Conservation (phyloP, 2,329 filamentous ascomycete genomes). For the Fusarium hainanense region DNA sequence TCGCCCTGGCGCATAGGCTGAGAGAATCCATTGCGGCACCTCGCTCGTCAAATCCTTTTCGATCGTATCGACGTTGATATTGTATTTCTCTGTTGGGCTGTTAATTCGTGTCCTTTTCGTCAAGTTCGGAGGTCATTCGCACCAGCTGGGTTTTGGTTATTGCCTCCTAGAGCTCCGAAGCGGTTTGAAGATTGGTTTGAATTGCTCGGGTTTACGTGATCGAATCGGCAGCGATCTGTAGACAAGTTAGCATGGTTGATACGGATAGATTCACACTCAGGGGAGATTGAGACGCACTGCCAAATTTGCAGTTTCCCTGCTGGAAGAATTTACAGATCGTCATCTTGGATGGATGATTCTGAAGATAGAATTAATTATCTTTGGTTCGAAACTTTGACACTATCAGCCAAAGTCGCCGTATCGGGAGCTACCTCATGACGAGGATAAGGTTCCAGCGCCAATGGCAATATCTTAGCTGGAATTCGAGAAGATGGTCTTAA, state of each 20-base stretch:
- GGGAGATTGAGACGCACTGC: conserved; percentile 55
- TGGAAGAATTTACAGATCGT: conserved; percentile 61
- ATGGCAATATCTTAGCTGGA: neutral
- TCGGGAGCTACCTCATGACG: conserved; percentile 40
- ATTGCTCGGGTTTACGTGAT: conserved; percentile 58
- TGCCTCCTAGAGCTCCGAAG: conserved; percentile 63
- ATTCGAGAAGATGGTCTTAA: neutral
- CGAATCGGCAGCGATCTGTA: conserved; percentile 65
- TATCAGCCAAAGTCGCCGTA: conserved; percentile 24
- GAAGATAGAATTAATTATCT: conserved; percentile 1
- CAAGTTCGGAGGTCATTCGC: conserved; percentile 5
- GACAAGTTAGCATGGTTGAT: conserved; percentile 16
- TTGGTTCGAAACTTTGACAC: conserved; percentile 19
- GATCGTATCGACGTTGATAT: conserved; percentile 69
- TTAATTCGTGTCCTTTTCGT: conserved; percentile 20
- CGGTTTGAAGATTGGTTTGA: conserved; percentile 61
- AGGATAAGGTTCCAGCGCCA: neutral
- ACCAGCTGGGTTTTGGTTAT: conserved; percentile 38
- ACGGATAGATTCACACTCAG: neutral
- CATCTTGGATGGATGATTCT: conserved; percentile 46
- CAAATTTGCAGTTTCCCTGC: conserved; percentile 64
- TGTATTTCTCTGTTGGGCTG: conserved; percentile 55
- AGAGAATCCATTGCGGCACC: conserved; percentile 85
- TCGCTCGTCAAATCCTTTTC: conserved; percentile 75
- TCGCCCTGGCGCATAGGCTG: conserved; percentile 82